phyloP scores from a whole-genome alignment of 805 yeast species.

The Metschnikowia gelsemii region DNA sequence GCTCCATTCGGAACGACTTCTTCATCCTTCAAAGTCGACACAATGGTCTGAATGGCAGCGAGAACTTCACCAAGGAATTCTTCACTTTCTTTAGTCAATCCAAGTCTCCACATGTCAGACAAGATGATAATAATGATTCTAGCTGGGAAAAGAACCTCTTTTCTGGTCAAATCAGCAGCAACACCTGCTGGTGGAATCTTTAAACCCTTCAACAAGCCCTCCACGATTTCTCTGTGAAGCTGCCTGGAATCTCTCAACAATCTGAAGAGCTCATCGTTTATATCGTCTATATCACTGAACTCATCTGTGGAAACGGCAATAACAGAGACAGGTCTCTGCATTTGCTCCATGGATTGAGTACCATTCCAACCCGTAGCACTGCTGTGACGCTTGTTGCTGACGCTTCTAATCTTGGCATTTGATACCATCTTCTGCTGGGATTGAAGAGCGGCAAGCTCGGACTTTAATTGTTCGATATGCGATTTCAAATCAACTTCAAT shows the following conservation, averaged over 20 bases:
- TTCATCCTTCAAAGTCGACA: constrained; percentile 76
- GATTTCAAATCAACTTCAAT: constrained; percentile 66
- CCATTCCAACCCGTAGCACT: constrained; percentile 39
- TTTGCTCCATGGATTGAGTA: constrained; percentile 37
- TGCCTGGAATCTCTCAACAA: constrained; percentile 68
- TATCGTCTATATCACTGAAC: constrained; percentile 58
- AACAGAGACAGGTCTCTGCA: constrained; percentile 58
- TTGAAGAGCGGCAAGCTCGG: constrained; percentile 49
- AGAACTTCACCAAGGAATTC: constrained; percentile 85
- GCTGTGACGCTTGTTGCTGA: constrained; percentile 42
- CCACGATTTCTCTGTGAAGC: constrained; percentile 80
- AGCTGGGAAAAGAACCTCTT: constrained; percentile 94
- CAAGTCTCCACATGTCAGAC: constrained; percentile 98
- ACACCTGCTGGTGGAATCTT: constrained; percentile 84
- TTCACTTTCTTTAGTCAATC: constrained; percentile 89
- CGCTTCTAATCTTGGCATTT: constrained; percentile 31
- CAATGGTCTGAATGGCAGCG: constrained; percentile 81
- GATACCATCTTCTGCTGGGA: constrained; percentile 37
- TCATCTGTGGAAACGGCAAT: constrained; percentile 57
- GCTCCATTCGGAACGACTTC: constrained; percentile 91
- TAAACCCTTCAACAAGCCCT: constrained; percentile 79
- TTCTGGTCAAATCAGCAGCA: constrained; percentile 76
- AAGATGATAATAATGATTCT: constrained; percentile 87
- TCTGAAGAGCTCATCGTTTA: constrained; percentile 72
- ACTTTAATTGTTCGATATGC: constrained; percentile 54